These are phyloP conservation scores for Oxytropis ochrocephala DNA, from an alignment of 306 rosid species.

Conservation along the genomic window DNA sequence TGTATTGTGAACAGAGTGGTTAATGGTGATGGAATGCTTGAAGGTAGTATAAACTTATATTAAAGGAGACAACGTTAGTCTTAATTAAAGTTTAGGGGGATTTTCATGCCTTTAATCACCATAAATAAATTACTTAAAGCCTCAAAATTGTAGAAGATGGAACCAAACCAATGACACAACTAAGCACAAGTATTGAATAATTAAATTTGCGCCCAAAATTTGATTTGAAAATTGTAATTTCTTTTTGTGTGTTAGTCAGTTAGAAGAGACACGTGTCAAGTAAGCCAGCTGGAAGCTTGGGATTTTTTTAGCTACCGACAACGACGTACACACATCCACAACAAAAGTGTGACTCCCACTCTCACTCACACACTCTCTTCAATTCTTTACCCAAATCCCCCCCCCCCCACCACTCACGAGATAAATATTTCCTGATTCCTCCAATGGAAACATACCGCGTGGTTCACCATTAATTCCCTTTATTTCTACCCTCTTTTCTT, in stretches of 20 bases:
- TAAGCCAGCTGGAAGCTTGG: slow-evolving; percentile 17
- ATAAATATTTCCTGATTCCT: slow-evolving; percentile 9
- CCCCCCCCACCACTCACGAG: slow-evolving; percentile 16
- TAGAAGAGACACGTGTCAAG: slow-evolving; percentile 10
- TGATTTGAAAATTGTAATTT: not conserved
- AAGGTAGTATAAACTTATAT: too few species aligned
- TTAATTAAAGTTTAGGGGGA: too few species aligned
- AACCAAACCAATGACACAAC: not conserved
- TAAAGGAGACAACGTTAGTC: too few species aligned
- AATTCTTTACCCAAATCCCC: not conserved
- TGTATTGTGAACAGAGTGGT: too few species aligned
- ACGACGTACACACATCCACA: not conserved
- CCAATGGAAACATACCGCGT: not conserved
- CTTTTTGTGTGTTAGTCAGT: too few species aligned
- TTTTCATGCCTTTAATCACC: too few species aligned
- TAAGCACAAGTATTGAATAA: not conserved
- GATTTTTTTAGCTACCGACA: slow-evolving; percentile 21
- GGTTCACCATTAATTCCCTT: slow-evolving; percentile 25
- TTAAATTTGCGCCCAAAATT: not conserved
- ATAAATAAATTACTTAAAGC: too few species aligned
- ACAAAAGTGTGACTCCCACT: not conserved
- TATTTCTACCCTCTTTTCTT: not conserved
- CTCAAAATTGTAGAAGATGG: not conserved
- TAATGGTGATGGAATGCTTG: too few species aligned
- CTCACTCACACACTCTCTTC: not conserved